These are phyloP conservation scores for Naegleria gruberi DNA, from an alignment of 208 protist genomes.

Conservation along the genomic window DNA sequence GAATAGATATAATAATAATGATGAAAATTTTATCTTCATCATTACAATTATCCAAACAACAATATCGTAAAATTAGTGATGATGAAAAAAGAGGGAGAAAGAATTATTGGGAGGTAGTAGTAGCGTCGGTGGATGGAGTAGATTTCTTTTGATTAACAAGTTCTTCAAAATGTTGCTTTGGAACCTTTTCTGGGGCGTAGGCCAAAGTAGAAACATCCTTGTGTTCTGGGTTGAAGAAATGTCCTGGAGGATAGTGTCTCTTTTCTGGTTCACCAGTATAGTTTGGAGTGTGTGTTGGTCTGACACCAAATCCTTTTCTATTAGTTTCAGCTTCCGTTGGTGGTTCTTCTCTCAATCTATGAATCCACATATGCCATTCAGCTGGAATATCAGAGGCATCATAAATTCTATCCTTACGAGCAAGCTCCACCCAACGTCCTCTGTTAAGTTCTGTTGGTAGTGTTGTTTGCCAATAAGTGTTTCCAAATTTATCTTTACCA, in stretches of 20 bases:
- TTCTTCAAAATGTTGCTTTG: too few relatives aligned
- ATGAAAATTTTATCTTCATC: too few relatives aligned
- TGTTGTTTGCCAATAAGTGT: conserved; percentile 17
- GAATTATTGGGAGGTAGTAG: too few relatives aligned
- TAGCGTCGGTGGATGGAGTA: too few relatives aligned
- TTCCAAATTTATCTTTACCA: conserved; percentile 19
- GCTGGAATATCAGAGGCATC: conserved; percentile 18
- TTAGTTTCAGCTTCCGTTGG: background rate
- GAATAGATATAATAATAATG: too few relatives aligned
- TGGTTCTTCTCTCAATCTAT: conserved; percentile 4
- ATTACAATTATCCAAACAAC: too few relatives aligned
- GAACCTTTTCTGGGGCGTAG: background rate
- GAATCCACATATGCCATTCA: conserved; percentile 25
- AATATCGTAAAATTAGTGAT: too few relatives aligned
- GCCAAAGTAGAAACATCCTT: conserved; percentile 2
- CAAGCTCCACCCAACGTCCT: background rate
- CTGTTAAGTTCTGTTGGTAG: background rate
- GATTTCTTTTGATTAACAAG: too few relatives aligned
- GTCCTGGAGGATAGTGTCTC: background rate
- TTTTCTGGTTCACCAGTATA: background rate
- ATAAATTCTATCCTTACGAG: background rate
- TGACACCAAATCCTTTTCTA: background rate
- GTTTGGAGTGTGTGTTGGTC: background rate
- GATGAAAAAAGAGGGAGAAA: too few relatives aligned
- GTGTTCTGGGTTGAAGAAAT: conserved; percentile 18